Conservation (phyloP, 345 rosid genomes). For the Schrenkiella parvula region DNA sequence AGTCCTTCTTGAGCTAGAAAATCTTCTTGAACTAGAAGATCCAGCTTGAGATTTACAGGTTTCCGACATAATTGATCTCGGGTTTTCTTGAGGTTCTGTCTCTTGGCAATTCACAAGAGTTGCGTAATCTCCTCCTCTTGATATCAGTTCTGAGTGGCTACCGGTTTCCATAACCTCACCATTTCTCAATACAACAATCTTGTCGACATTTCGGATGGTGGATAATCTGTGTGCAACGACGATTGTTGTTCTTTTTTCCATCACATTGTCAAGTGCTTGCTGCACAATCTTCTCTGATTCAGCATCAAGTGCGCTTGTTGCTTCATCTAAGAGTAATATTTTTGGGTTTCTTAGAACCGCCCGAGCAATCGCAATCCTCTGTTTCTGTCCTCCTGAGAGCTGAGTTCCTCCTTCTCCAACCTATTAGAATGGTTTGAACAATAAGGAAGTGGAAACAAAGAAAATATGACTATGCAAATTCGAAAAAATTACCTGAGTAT, state of each 20-base stretch:
- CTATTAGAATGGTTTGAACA: conserved; percentile 29
- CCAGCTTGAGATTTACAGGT: conserved; percentile 41
- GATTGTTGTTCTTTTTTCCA: conserved; percentile 61
- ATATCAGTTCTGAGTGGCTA: conserved; percentile 53
- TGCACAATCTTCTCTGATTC: conserved; percentile 79
- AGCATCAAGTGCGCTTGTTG: conserved; percentile 85
- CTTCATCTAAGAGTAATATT: conserved; percentile 80
- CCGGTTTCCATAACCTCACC: conserved; percentile 74
- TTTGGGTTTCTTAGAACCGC: conserved; percentile 76
- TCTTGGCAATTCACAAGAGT: conserved; percentile 51
- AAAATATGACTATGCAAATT: not conserved
- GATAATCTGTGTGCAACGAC: conserved; percentile 71
- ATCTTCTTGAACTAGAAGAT: conserved; percentile 21
- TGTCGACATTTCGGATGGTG: conserved; percentile 63
- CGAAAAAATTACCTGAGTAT: conserved; percentile 50
- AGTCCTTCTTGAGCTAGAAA: conserved; percentile 19
- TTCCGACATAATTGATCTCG: conserved; percentile 38
- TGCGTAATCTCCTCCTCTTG: conserved; percentile 68
- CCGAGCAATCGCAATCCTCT: conserved; percentile 86
- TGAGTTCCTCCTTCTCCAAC: conserved; percentile 96
- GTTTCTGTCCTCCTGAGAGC: conserved; percentile 94
- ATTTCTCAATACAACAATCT: conserved; percentile 61
- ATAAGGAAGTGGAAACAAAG: not conserved
- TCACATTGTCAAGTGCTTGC: conserved; percentile 60
- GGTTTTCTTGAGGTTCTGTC: conserved; percentile 33